Evolutionary conservation across 306 rosid genomes (phyloP).

Genomic region (Crotalaria pallida): DNA sequence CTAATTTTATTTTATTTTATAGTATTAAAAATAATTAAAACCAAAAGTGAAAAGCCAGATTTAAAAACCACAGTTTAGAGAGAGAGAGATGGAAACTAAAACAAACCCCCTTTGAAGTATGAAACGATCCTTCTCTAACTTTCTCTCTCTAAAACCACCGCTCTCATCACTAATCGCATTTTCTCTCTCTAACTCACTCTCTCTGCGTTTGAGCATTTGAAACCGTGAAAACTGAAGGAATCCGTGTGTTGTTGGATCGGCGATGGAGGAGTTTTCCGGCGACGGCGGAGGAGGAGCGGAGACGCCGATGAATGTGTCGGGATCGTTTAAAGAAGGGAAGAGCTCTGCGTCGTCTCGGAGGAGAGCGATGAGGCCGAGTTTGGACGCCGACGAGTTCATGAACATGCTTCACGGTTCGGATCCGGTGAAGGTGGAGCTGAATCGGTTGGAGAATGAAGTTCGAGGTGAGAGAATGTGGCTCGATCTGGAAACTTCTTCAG

Average conservation of each 20-base stretch:
- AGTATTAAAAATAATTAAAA: neutral
- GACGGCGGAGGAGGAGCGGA: slow-evolving; percentile 40
- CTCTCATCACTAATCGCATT: slow-evolving; percentile 15
- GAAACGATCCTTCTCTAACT: slow-evolving; percentile 18
- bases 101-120: slow-evolving; percentile 17
- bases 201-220: slow-evolving; percentile 37
- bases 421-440: slow-evolving; percentile 99
- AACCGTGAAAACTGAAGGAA: slow-evolving; percentile 50
- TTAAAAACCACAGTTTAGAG: slow-evolving; percentile 47
- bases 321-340: slow-evolving; percentile 91
- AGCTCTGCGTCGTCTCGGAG: slow-evolving; percentile 78
- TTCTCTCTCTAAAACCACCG: slow-evolving; percentile 38
- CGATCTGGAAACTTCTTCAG: slow-evolving; percentile 58
- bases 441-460: slow-evolving; percentile 97
- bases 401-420: slow-evolving; percentile 96
- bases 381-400: slow-evolving; percentile 92
- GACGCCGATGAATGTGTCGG: slow-evolving; percentile 60
- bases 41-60: slow-evolving; percentile 29
- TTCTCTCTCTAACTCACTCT: slow-evolving; percentile 17
- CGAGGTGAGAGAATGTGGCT: slow-evolving; percentile 84
- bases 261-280: slow-evolving; percentile 76
- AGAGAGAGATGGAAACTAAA: too few species aligned
- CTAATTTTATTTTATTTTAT: too few species aligned
- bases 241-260: slow-evolving; percentile 52
- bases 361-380: slow-evolving; percentile 72